A percentile compares a stretch with the other conserved stretches of the same genome.
phyloP scores from a whole-genome alignment of 495 filamentous ascomycete genomes.

The Massariosphaeria phaeospora region DNA sequence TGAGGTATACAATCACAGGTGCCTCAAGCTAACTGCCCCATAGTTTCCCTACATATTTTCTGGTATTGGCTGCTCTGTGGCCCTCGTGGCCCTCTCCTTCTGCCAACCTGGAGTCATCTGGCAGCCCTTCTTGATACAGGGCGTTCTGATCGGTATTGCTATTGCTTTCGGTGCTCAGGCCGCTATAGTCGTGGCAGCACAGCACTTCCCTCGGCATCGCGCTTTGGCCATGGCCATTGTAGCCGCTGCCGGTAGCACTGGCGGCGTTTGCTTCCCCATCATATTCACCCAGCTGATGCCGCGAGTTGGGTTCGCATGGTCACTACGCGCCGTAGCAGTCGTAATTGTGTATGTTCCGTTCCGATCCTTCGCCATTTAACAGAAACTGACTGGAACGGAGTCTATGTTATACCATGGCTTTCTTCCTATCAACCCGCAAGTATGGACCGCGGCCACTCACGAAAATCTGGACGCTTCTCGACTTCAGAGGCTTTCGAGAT shows the following conservation, averaged over 20 bases:
- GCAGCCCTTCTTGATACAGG: not conserved
- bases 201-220: not conserved
- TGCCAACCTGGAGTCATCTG: not conserved
- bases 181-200: not conserved
- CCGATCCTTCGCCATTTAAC: not conserved
- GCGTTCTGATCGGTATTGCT: not conserved
- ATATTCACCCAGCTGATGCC: not conserved
- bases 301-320: not conserved
- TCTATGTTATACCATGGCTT: not conserved
- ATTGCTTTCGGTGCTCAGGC: slow-evolving; percentile 3
- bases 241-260: not conserved
- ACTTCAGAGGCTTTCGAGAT: slow-evolving; percentile 2
- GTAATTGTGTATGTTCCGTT: not conserved
- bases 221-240: slow-evolving; percentile 2
- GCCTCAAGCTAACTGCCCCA: not conserved
- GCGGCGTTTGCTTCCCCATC: slow-evolving; percentile 7
- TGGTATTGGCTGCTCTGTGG: not conserved
- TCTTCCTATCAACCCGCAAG: slow-evolving; percentile 3
- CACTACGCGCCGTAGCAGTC: not conserved
- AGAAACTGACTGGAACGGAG: not conserved
- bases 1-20: too few species aligned
- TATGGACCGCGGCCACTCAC: not conserved
- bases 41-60: slow-evolving; percentile 1
- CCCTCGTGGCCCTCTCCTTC: slow-evolving; percentile 2
- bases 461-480: not conserved